Evolutionary conservation across 192 early-diverging fungal genomes (phyloP), one percentile per base, ranked within the genome.

Genomic region (Diversispora eburnea): DNA sequence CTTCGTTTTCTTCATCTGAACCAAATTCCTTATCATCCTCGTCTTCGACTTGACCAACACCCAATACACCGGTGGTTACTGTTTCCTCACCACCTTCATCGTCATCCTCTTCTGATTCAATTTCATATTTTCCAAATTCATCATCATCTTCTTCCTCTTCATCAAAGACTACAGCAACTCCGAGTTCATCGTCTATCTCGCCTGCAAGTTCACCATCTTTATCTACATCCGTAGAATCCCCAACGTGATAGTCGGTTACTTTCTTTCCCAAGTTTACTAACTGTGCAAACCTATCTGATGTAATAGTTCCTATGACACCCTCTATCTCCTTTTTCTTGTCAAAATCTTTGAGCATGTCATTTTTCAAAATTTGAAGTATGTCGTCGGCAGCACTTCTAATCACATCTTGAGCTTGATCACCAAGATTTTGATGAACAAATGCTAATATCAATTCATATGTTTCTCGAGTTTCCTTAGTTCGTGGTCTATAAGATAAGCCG

Each of bases 101-200:
- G 33, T 88, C 88, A 0, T 85, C 85, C 1, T 88, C 86, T 33
- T 91, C 90, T 0, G 77, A 85, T n/a, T 88, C 89, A 5, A 84
- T 80, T 72, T 89, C 88, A 64, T 85, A 83, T 55, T 88, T 84
- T 59, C 88, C 90, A 48, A 86, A 87, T 39, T 82, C 90, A 61
- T 92, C 91, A 15, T 93, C 91, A 6, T 92, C 91, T 19, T 98
- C 95, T 12, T 96, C 93, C 15, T 95, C 95, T 58, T 95, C 96
- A 73, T 95, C 96, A 81, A 99, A 97, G 1, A 95, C 91, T 15
- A 98, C 96, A 4, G 96, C 95, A 17, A 98, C 93, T 58, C 95
- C 96, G 10, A 90, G 78, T 74, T 95, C 92, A 55, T 97, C 94
- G 55, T 95, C 97, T 43, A 86, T 87, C 5, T 84, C 88, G 60